Evolutionary conservation across 768 basidiomycete species (phyloP), one percentile per base, ranked within the genome.

Genomic region (Trametes meyenii): DNA sequence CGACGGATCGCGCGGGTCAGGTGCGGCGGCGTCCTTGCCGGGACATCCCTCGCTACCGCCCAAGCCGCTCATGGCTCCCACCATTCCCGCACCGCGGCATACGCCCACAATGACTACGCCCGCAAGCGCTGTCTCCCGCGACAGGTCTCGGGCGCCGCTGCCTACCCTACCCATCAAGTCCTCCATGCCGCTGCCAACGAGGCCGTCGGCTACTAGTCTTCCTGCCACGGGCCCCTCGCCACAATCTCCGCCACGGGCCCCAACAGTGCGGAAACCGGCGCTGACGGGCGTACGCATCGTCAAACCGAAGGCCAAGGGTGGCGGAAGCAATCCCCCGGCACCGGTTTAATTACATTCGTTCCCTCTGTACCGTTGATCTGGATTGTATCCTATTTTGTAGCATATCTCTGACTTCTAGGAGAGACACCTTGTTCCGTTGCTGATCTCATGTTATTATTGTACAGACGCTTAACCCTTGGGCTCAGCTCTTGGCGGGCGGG

Each of bases 1-100:
- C 4, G 51, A 50, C 14, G 26, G 19, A 5, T 10, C 60, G 13
- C 33, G n/a, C 23, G 53, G 59, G 54, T 54, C 68, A 5, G 23
- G 65, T 4, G 42, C 68, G 19, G 58, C 58, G 12, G 44, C 50
- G 26, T 53, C 53, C 48, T 24, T 56, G 42, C 50, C 61, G 24
- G 36, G 45, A 46, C 62, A 70, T 29, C 69, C 71, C 10, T 64
- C 62, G 38, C 62, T 71, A 44, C 63, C 84, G 2, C 49, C 75
- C 23, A 82, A 73, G 61, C 64, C 74, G 1, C 24, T 63, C 42
- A 59, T 23, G 14, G 51, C 54, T 23, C 16, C 43, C 43, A 54
- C 50, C n/a, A 46, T 40, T 16, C 45, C 62, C 11, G 29, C 51
- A 13, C 50, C 51, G 16, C 58, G 60, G 36, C 58, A 43, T 56